Percentiles rank a stretch among this genome's conserved stretches.
phyloP scores from a whole-genome alignment of 2,329 filamentous ascomycete genomes.

The Penicillium nordicum region DNA sequence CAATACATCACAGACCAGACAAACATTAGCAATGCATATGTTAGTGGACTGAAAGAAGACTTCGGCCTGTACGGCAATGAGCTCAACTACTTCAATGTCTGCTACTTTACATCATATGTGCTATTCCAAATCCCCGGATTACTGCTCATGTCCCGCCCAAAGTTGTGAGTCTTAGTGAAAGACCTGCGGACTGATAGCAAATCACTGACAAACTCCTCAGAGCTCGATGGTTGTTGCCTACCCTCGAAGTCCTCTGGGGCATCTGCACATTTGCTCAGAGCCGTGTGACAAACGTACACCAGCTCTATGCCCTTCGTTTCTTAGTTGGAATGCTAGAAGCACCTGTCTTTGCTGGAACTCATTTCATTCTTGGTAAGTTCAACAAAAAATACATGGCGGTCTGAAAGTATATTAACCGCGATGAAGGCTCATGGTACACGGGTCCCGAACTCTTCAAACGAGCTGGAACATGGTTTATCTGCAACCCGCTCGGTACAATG shows the following conservation, averaged over 20 bases:
- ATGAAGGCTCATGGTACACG: slow-evolving; percentile 41
- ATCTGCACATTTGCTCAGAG: slow-evolving; percentile 36
- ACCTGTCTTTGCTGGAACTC: slow-evolving; percentile 33
- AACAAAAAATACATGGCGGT: not conserved
- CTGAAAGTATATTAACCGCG: not conserved
- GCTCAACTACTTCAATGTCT: slow-evolving; percentile 33
- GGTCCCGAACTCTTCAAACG: slow-evolving; percentile 52
- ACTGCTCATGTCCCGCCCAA: slow-evolving; percentile 30
- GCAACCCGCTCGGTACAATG: slow-evolving; percentile 54
- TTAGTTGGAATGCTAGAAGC: slow-evolving; percentile 35
- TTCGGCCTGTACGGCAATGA: slow-evolving; percentile 31
- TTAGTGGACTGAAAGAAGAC: slow-evolving; percentile 34
- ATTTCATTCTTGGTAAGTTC: slow-evolving; percentile 29
- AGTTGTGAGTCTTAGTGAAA: slow-evolving; percentile 16
- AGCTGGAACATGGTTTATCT: slow-evolving; percentile 54
- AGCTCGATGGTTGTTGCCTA: slow-evolving; percentile 30
- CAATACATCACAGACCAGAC: slow-evolving; percentile 24
- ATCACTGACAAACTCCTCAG: slow-evolving; percentile 1
- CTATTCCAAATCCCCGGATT: slow-evolving; percentile 32
- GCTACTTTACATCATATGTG: slow-evolving; percentile 32
- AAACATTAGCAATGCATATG: slow-evolving; percentile 36
- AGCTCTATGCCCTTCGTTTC: slow-evolving; percentile 35
- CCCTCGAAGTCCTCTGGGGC: slow-evolving; percentile 34
- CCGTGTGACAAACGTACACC: slow-evolving; percentile 30
- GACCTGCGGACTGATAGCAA: not conserved